Evolutionary conservation across 2,329 filamentous ascomycete species (phyloP).

Genomic region (Calonectria honghensis): DNA sequence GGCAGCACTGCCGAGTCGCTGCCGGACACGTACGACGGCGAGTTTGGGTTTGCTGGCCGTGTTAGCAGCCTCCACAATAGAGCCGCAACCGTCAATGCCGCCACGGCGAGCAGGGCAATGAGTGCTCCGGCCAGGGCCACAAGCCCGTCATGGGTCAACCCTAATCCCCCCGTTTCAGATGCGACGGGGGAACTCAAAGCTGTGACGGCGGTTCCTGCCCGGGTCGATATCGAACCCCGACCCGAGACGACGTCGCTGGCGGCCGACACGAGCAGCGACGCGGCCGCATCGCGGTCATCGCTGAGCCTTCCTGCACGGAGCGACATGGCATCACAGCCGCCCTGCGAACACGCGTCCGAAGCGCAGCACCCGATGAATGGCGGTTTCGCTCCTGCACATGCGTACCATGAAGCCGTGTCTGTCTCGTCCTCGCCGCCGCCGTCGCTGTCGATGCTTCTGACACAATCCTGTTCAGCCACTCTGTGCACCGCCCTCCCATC

Average conservation of each 20-base stretch:
- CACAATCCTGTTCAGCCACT: slow-evolving; percentile 59
- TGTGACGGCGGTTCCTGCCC: slow-evolving; percentile 9
- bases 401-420: slow-evolving; percentile 57
- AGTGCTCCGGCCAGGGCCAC: slow-evolving; percentile 20
- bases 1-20: neutral
- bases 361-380: slow-evolving; percentile 64
- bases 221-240: neutral
- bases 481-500: slow-evolving; percentile 47
- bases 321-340: slow-evolving; percentile 39
- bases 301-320: slow-evolving; percentile 48
- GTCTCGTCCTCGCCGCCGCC: slow-evolving; percentile 21
- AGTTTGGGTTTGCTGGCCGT: slow-evolving; percentile 6
- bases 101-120: slow-evolving; percentile 1
- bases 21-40: neutral
- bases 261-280: slow-evolving; percentile 17
- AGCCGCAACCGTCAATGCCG: slow-evolving; percentile 6
- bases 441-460: slow-evolving; percentile 40
- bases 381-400: slow-evolving; percentile 55
- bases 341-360: slow-evolving; percentile 47
- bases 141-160: slow-evolving; percentile 12
- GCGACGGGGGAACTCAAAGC: neutral
- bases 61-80: slow-evolving; percentile 4
- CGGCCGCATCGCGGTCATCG: slow-evolving; percentile 11
- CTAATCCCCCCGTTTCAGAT: slow-evolving; percentile 15
- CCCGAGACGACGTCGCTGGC: neutral